Evolutionary conservation across 192 early-diverging fungal genomes (phyloP), one percentile per base, ranked within the genome.

Genomic region (Coemansia sp.): DNA sequence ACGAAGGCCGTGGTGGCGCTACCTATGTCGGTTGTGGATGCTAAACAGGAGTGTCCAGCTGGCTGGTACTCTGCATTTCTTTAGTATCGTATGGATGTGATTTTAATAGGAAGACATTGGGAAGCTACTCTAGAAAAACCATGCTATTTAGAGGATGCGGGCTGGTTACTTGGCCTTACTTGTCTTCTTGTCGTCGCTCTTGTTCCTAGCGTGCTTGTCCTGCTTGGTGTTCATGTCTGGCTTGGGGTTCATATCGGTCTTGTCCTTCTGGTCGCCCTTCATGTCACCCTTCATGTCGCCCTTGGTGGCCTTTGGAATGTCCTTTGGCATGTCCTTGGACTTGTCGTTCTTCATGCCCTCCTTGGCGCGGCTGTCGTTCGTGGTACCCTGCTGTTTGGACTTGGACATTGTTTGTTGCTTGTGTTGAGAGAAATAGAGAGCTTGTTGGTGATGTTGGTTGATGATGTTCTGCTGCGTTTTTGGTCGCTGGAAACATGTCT

Each of bases 1-100:
- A 61, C 38, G 62, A 51, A 7, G 37, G 63, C 29, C 76, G 76
- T 25, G 76, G 76, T 19, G 72, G 76, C 7, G 63, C 62, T 7
- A 9, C 48, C 3, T 69, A 70, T 25, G 34, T 63, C 5, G 74
- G 68, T 1, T 70, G 68, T 32, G 68, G 41, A 8, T 70, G 39
- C 55, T 58, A 58, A 25, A 3, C 19, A 10, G 12, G 53, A 8
- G 23, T 29, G 36, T n/a, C 27, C 55, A 58, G 55, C 55, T 58
- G 55, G 55, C 55, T 58, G 55, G 15, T 8, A 0, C 19, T 10
- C n/a, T 21, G 9, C 46, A 50, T 6, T 19, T 50, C 21, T 21
- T 21, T 48, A 31, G 15, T 12, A 58, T 48, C 17, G 15, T 12
- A 58, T 17, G 17, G 27, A 1, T 58, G 32, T 1, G 25, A 27